These are phyloP conservation scores for Colletotrichum falcatum DNA, from an alignment of 2,329 filamentous ascomycete species.

Conservation along the genomic window DNA sequence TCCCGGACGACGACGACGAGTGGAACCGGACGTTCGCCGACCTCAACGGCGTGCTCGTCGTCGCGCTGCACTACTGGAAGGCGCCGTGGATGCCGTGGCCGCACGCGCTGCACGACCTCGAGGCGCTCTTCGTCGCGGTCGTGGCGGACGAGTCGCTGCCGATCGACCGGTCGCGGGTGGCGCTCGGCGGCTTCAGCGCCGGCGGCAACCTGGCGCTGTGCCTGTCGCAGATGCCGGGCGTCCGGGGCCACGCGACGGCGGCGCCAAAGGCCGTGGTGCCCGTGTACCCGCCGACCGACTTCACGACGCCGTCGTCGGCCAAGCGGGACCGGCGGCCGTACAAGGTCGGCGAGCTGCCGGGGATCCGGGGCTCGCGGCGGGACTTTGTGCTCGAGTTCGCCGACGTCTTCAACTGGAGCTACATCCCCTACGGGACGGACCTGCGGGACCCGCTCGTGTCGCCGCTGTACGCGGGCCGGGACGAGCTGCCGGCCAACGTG, in stretches of 20 bases:
- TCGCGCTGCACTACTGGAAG: constrained; percentile 63
- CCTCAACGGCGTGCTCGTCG: constrained; percentile 55
- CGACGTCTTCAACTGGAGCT: constrained; percentile 50
- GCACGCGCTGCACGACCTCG: constrained; percentile 57
- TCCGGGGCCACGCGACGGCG: constrained; percentile 46
- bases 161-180: constrained; percentile 56
- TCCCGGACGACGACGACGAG: constrained; percentile 58
- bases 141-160: constrained; percentile 58
- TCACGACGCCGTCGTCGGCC: constrained; percentile 45
- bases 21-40: constrained; percentile 59
- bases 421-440: constrained; percentile 49
- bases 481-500: constrained; percentile 50
- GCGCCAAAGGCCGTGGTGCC: constrained; percentile 52
- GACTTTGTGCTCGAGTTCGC: constrained; percentile 43
- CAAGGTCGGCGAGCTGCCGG: constrained; percentile 42
- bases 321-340: constrained; percentile 46
- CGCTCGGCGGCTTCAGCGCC: constrained; percentile 62
- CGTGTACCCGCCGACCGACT: constrained; percentile 57
- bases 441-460: constrained; percentile 50
- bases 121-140: constrained; percentile 55
- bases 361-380: constrained; percentile 39
- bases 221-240: constrained; percentile 53
- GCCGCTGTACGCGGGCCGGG: constrained; percentile 49
- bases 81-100: constrained; percentile 60
- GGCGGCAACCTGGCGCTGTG: constrained; percentile 62